A percentile compares a stretch with the other conserved stretches of the same genome.
These are phyloP conservation scores for Rhododendron ovatum DNA, from an alignment of 148 eudicot genomes.

Conservation along the genomic window DNA sequence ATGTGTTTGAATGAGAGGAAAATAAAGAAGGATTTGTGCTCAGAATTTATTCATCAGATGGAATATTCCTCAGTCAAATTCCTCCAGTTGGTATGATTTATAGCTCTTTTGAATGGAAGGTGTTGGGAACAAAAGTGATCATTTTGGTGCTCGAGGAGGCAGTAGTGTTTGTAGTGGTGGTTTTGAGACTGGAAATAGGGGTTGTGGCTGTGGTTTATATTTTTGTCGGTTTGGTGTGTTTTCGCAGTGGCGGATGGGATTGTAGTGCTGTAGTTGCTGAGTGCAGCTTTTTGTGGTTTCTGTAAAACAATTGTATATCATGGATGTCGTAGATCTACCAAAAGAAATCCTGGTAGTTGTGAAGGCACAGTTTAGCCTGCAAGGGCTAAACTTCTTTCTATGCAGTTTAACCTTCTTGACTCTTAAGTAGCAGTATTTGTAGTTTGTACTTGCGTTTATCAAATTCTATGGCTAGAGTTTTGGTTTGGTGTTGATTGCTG, in stretches of 20 bases:
- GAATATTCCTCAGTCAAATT: background rate
- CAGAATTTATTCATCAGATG: background rate
- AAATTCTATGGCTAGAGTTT: background rate
- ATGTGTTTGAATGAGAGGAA: background rate
- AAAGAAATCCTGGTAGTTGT: background rate
- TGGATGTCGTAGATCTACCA: background rate
- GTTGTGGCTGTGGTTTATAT: background rate
- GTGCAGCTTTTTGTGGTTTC: background rate
- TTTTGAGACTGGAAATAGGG: background rate
- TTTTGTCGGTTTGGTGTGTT: background rate
- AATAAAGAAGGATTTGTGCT: background rate
- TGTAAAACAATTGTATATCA: background rate
- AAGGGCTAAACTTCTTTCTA: background rate
- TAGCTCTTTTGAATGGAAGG: background rate
- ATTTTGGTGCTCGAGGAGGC: background rate
- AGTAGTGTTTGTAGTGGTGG: background rate
- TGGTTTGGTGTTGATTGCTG: too few relatives aligned
- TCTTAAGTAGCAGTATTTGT: background rate
- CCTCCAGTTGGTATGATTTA: background rate
- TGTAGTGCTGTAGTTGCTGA: conserved; percentile 1
- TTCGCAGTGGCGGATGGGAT: background rate
- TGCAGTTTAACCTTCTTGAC: background rate
- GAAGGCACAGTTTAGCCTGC: background rate
- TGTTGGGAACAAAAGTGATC: background rate
- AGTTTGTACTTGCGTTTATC: background rate